These are phyloP conservation scores for Bothriochloa decipiens DNA, from an alignment of 176 grass and related monocot genomes.

Conservation along the genomic window DNA sequence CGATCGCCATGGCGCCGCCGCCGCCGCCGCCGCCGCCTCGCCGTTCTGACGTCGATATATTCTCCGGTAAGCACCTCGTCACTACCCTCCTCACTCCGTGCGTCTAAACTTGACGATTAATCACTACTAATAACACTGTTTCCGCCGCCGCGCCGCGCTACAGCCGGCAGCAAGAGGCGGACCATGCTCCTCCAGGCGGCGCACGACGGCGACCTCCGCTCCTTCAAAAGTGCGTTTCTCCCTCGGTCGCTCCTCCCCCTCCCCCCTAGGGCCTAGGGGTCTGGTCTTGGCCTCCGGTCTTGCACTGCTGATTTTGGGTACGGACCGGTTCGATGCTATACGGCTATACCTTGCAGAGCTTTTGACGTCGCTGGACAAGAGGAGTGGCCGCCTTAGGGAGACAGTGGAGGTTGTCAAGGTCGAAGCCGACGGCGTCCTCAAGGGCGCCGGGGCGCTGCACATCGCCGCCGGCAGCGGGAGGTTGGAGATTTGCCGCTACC, in stretches of 20 bases:
- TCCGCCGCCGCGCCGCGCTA: neutral
- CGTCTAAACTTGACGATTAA: neutral
- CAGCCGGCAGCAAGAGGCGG: neutral
- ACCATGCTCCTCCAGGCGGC: conserved; percentile 34
- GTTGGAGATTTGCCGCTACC: conserved; percentile 37
- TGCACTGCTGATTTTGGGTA: neutral
- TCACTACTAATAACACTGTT: neutral
- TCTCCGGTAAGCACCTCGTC: conserved; percentile 15
- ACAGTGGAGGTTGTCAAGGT: conserved; percentile 18
- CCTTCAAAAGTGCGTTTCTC: neutral
- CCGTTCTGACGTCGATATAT: neutral
- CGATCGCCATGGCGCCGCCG: conserved; percentile 9
- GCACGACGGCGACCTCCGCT: conserved; percentile 11
- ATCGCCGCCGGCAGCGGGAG: conserved; percentile 28
- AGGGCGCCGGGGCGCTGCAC: conserved; percentile 30
- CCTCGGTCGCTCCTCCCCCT: neutral
- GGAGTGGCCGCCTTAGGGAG: conserved; percentile 31
- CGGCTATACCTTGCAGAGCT: neutral
- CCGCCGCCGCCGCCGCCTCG: conserved; percentile 2
- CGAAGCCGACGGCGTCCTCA: neutral
- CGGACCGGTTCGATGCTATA: neutral
- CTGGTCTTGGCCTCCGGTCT: neutral
- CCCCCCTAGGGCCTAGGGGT: neutral
- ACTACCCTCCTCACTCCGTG: neutral
- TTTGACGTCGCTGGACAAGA: conserved; percentile 19